Evolutionary conservation across 2,329 filamentous ascomycete species (phyloP), one percentile per base, ranked within the genome.

Genomic region (Aschersonia sp.): DNA sequence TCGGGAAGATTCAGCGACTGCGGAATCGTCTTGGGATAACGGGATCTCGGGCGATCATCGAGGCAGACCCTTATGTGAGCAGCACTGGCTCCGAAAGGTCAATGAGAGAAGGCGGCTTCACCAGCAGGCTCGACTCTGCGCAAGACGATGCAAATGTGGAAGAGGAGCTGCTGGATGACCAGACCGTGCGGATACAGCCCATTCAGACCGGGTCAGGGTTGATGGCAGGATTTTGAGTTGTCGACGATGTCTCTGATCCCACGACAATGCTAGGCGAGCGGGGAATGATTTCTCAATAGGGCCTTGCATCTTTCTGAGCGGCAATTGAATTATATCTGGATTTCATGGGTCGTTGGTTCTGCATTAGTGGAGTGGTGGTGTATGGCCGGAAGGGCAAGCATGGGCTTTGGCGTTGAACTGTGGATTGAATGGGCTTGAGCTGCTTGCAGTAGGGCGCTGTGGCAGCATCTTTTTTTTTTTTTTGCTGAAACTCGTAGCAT

Each of bases 1-100:
- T 81, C 32, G 71, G 76, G 58, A 85, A 87, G 68, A 86, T 87
- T 52, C 73, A 79, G 45, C 73, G 74, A 52, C 59, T 87, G 48
- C 70, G 70, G 55, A 65, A 68, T 1, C 73, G 77, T 53, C 61
- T 85, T 48, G 61, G 65, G 9, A 44, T 59, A 22, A 50, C 54
- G 5, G 48, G 50, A 8, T 50, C 48, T 12, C 22, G 44, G 22
- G 43, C 32, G 6, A 42, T 32, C 5, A 44, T 42, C 35, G 29
- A n/a, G 29, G 42, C 42, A 47, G 14, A 44, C 40, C 22, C 41
- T 43, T 31, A 49, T 37, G 29, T 39, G 29, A 43, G 40, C 40
- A 11, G 2, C 40, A 14, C 40, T 41, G 40, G 40, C 7, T 14
- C 3, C 7, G 40, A n/a, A 39, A 39, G 12, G 35, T 39, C 35